Evolutionary conservation across 768 basidiomycete genomes (phyloP), one percentile per base, ranked within the genome.

Genomic region (Dendrothele bispora): DNA sequence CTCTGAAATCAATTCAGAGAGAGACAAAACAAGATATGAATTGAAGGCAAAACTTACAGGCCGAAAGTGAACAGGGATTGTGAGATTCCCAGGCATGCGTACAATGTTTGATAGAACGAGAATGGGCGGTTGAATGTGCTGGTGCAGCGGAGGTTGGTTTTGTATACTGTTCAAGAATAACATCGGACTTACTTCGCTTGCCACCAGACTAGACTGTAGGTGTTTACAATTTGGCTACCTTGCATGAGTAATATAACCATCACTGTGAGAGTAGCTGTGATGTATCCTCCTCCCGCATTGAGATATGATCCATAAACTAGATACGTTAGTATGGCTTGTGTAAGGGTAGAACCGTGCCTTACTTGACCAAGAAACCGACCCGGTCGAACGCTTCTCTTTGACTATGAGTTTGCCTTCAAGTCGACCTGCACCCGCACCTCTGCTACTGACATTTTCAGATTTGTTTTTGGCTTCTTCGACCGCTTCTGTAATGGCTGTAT

Each of bases 151-250:
- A n/a, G n/a, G n/a, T n/a, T n/a, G n/a, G n/a, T n/a, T n/a, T n/a
- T n/a, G n/a, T n/a, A n/a, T n/a, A n/a, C n/a, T n/a, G n/a, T n/a
- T n/a, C n/a, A n/a, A 35, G n/a, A 39, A 40, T 24, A 24, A 22
- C 24, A 27, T 44, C 22, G 17, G 1, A 66, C 75, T 44, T 38
- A 82, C 80, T 84, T 74, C 35, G 67, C 71, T 59, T 87, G 77
- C 86, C 86, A 86, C 79, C 82, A 88, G 15, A 86, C 80, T 14
- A 89, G 67, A 39, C 81, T 83, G 51, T 87, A 86, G 45, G 79
- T 77, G 53, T 80, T 84, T 55, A 83, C 61, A 43, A 86, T 74
- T 56, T 78, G 75, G 46, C 75, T 77, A 22, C 67, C 76, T 67
- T 84, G 84, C 82, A 85, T 84, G 22, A 83, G 52, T 6, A 79